Base-by-base conservation (phyloP, 108 stramenopile species). In the Chaetoceros muelleri region DNA sequence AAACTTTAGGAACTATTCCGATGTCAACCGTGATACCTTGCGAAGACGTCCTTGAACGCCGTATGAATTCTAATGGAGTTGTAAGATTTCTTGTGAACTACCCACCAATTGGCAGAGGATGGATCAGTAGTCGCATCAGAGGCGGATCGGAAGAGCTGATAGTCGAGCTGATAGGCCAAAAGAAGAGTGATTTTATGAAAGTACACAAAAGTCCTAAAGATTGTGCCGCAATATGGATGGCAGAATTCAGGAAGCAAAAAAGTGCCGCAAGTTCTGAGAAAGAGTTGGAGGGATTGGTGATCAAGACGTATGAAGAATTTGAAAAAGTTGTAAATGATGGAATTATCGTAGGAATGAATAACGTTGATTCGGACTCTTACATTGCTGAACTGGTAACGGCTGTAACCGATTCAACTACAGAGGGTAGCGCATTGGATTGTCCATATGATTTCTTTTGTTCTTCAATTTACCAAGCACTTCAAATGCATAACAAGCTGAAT, bases 1-100 rank as follows among this genome's bases (percentile, higher is more conserved):
- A 53, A 34, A 90, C 73, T 53, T 53, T 85, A 28, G 88, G 88
- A 25, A 80, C 75, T 2, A 80, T 90, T 23, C 82, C 88, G 28
- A 29, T 60, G 30, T 70, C 70, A 20, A 81, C 80, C 2, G 40
- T 84, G 8, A 76, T 90, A 52, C 78, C 88, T 2, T 47, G 53
- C 44, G 28, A 56, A 20, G 59, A 82, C 53, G 73, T 90, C 23
- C 65, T 84, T 44, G 92, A 96, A 57, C 55, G 90, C 50, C 74
- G 95, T 5, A 71, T 88, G 19, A 96, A 93, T 68, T 81, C 83
- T 29, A 89, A 80, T 66, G 90, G 90, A n/a, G 83, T 96, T 44
- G 75, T 78, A 31, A 71, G 95, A 24, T 96, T 82, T 65, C 72
- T 80, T 2, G 74, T 95, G 25, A 52, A 72, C 21, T 72, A 72